phyloP scores from a whole-genome alignment of 768 basidiomycete genomes.

The Phanerochaete carnosa region DNA sequence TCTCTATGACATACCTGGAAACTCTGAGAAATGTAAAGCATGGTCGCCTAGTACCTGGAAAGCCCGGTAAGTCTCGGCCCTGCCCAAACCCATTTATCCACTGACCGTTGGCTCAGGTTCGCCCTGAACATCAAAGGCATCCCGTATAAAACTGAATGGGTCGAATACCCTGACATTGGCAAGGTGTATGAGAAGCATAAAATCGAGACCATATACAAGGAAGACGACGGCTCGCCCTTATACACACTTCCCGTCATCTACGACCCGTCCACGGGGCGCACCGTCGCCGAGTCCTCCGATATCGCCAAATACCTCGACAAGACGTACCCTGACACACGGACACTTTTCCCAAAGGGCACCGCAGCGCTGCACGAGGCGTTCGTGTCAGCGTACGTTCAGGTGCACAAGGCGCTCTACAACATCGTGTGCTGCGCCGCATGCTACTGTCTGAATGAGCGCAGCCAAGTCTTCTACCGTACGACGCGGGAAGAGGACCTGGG shows the following conservation, averaged over 20 bases:
- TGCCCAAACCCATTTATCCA: neutral
- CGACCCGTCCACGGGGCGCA: constrained; percentile 38
- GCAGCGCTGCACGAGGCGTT: constrained; percentile 26
- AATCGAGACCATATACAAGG: constrained; percentile 27
- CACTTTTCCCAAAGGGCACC: constrained; percentile 33
- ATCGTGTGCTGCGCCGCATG: constrained; percentile 6
- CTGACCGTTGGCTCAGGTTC: constrained; percentile 28
- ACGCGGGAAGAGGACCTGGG: constrained; percentile 32
- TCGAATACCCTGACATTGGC: constrained; percentile 45
- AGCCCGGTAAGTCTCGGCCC: constrained; percentile 34
- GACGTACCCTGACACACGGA: constrained; percentile 42
- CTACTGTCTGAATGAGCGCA: constrained; percentile 22
- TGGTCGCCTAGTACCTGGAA: constrained; percentile 50
- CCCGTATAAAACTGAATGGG: constrained; percentile 39
- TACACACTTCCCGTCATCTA: constrained; percentile 30
- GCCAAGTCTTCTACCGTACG: constrained; percentile 30
- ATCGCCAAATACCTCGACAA: constrained; percentile 53
- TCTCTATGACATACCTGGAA: constrained; percentile 44
- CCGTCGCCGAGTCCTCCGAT: constrained; percentile 38
- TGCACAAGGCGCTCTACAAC: neutral
- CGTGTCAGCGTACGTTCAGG: constrained; percentile 7
- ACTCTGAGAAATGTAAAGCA: constrained; percentile 19
- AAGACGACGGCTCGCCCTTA: constrained; percentile 12
- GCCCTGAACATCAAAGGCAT: constrained; percentile 34
- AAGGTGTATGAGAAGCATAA: constrained; percentile 27